Evolutionary conservation across 768 basidiomycete species (phyloP), one percentile per base, ranked within the genome.

Genomic region (Tricholoma furcatifolium): DNA sequence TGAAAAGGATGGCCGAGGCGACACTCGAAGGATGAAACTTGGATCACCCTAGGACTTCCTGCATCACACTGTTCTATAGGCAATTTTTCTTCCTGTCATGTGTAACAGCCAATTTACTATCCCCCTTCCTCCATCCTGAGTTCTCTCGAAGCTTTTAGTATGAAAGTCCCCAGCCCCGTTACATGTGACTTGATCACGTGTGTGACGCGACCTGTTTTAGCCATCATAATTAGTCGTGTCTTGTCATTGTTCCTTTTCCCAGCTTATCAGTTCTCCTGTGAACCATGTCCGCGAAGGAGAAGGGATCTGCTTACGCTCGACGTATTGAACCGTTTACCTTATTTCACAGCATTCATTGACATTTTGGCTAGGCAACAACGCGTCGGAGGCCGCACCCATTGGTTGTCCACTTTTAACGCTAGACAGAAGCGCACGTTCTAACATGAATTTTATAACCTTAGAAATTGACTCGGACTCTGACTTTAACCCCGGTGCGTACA

Each of bases 1-100:
- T 99, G 50, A 86, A 94, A 61, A 82, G 91, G 57, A 71, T 98
- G 58, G 96, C 94, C 10, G 96, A 98, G 66, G 94, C 94, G 64
- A 88, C 85, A 1, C 91, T 79, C 60, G 90, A 93, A 62, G 89
- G 64, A 75, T 58, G 46, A 53, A 44, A 49, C 30, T 40, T 53
- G 53, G 43, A 53, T 27, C 42, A 32, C 8, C 34, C 38, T 31
- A 45, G 35, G 10, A 44, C 57, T 50, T 43, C 27, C 4, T 27
- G 27, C 27, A 27, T 18, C 52, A 34, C 20, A 32, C 44, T 47
- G 31, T 45, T 57, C 39, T 42, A 52, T 50, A 55, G 47, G 42
- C 55, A 47, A 36, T 35, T 12, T 51, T 43, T 27, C 39, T 45
- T 32, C 35, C 8, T n/a, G 40, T 43, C 43, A 34, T 51, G 35